phyloP scores from a whole-genome alignment of 176 grass and related monocot species.

The Phragmites australis region DNA sequence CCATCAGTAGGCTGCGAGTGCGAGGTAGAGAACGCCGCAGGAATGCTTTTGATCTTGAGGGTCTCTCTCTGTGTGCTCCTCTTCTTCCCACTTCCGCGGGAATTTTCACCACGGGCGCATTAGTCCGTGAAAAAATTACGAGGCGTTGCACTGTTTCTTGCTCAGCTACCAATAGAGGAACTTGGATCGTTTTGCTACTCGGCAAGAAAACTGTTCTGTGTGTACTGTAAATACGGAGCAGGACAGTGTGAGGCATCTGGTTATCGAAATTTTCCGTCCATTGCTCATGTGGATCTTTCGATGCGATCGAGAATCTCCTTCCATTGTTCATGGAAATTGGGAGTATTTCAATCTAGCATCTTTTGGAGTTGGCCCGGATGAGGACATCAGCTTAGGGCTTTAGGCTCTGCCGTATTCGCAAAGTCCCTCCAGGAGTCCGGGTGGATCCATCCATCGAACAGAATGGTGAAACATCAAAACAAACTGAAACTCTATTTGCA shows the following conservation, averaged over 20 bases:
- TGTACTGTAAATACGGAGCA: conserved; percentile 41
- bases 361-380: background rate
- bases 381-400: background rate
- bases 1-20: conserved; percentile 13
- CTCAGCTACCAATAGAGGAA: background rate
- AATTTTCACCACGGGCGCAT: conserved; percentile 36
- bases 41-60: conserved; percentile 29
- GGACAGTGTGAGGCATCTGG: background rate
- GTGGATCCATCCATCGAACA: background rate
- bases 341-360: background rate
- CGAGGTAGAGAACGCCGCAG: background rate
- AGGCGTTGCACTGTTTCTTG: background rate
- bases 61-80: background rate
- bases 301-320: too few relatives aligned
- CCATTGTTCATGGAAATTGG: too few relatives aligned
- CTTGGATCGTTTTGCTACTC: background rate
- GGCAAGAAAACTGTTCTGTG: background rate
- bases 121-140: conserved; percentile 33
- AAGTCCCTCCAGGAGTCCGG: background rate
- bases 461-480: background rate
- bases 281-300: background rate
- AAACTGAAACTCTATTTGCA: background rate
- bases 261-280: background rate
- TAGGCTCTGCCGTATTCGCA: background rate
- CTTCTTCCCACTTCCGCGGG: background rate